Percentiles rank a stretch among this genome's conserved stretches.
phyloP scores from a whole-genome alignment of 345 rosid species.

The Lumnitzera racemosa region DNA sequence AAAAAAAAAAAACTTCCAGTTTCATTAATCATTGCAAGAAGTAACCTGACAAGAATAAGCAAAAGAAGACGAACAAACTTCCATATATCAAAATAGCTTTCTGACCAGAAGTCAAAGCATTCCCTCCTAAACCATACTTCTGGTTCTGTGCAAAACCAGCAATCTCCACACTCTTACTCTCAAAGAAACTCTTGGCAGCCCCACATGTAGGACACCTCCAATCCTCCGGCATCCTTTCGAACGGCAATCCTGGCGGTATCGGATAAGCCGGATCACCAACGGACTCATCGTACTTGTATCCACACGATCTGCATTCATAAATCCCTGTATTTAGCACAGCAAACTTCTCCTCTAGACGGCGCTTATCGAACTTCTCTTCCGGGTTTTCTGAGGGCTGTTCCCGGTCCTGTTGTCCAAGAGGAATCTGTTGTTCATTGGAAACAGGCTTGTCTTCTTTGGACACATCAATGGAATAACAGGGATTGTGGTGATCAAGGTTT shows the following conservation, averaged over 20 bases:
- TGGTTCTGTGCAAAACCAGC: conserved; percentile 98
- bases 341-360: conserved; percentile 81
- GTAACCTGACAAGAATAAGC: conserved; percentile 71
- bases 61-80: conserved; percentile 53
- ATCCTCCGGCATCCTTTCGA: conserved; percentile 70
- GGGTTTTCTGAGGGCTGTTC: not conserved
- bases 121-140: conserved; percentile 82
- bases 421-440: conserved; percentile 15
- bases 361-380: conserved; percentile 21
- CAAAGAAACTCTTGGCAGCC: conserved; percentile 74
- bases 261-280: conserved; percentile 87
- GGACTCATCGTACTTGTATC: conserved; percentile 81
- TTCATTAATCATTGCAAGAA: conserved; percentile 45
- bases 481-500: conserved; percentile 14
- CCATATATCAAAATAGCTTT: conserved; percentile 84
- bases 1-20: too few relatives aligned
- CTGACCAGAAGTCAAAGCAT: conserved; percentile 84
- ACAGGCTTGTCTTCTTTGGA: conserved; percentile 63
- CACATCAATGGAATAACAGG: conserved; percentile 44
- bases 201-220: conserved; percentile 98
- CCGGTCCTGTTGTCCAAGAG: conserved; percentile 5
- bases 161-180: conserved; percentile 90
- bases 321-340: conserved; percentile 94
- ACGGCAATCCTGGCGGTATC: conserved; percentile 80
- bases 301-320: conserved; percentile 92